A percentile compares a stretch with the other conserved stretches of the same genome.
Evolutionary conservation across 805 yeast genomes (phyloP).

Genomic region (Brettanomyces bruxellensis): DNA sequence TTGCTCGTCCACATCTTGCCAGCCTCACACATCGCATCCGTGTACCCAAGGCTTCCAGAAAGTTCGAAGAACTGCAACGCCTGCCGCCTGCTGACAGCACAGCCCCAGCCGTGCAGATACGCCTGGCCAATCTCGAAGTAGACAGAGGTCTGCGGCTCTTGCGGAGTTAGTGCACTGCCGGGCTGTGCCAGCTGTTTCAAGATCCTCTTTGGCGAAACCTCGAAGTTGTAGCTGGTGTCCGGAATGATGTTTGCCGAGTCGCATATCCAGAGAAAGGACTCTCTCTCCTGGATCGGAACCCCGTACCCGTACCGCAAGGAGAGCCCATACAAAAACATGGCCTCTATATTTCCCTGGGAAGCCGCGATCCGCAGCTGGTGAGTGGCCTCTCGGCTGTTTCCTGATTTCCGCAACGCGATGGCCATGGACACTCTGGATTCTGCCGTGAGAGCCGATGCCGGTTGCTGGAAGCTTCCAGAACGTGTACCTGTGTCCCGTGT

Average conservation of each 20-base stretch:
- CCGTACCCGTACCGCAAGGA: constrained; percentile 67
- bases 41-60: constrained; percentile 59
- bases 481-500: too few relatives aligned
- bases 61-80: constrained; percentile 54
- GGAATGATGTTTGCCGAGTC: constrained; percentile 36
- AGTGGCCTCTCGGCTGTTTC: constrained; percentile 59
- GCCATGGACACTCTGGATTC: constrained; percentile 34
- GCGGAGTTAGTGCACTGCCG: constrained; percentile 3
- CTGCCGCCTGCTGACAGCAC: constrained; percentile 39
- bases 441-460: constrained; percentile 10
- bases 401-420: constrained; percentile 41
- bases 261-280: constrained; percentile 53
- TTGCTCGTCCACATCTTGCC: constrained; percentile 61
- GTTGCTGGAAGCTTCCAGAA: not conserved
- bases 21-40: constrained; percentile 59
- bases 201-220: constrained; percentile 28
- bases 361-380: constrained; percentile 62
- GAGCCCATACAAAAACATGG: constrained; percentile 61
- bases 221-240: constrained; percentile 10
- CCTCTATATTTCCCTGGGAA: constrained; percentile 49
- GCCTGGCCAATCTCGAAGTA: constrained; percentile 52
- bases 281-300: constrained; percentile 42
- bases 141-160: constrained; percentile 13
- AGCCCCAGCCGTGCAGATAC: constrained; percentile 50
- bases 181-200: constrained; percentile 20